Base-by-base conservation (phyloP, 148 eudicot species). In the Rhododendron simsii region DNA sequence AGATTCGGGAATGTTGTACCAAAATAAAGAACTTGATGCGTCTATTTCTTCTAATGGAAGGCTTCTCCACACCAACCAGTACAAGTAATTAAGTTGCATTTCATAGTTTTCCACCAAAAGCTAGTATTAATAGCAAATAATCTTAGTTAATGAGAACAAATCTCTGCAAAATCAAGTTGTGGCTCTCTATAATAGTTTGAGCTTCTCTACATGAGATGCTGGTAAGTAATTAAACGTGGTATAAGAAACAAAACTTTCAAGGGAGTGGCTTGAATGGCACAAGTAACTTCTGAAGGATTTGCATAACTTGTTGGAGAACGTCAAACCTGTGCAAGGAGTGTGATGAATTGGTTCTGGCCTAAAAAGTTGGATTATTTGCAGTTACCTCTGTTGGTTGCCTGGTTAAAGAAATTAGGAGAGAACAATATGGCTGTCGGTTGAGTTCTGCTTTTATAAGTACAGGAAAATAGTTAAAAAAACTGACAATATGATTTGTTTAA, bases 61-160 rank as follows among this genome's bases (percentile, higher is more conserved):
- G 86, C 95, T 93, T 89, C 84, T 90, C 37, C 95, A 93, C 75
- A 86, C 93, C 4, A 51, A 92, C 35, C 91, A 92, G 69, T 90
- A 90, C 91, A 90, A 78, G 95, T 93, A n/a, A n/a, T n/a, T n/a
- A 90, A 90, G 88, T 1, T 15, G 14, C 57, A 37, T 16, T 74
- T 35, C 80, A 41, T 76, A 77, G 14, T 39, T 18, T 16, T 20
- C 10, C 47, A 39, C 23, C 20, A 39, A 0, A 39, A 76, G 0
- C 11, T 63, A 63, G 12, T 21, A 63, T 21, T 9, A 20, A 37
- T 37, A 5, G 9, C 41, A 77, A 37, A 77, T 18, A 0, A 20
- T 39, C 48, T 41, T 20, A 12, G 21, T 30, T 33, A 33, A 33
- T 33, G 35, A 67, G 35, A 67, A 67, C 74, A 3, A 23, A 67